Percentiles rank a stretch among this genome's conserved stretches.
These are phyloP conservation scores for Psilocybe cyanescens DNA, from an alignment of 768 basidiomycete genomes.

Conservation along the genomic window DNA sequence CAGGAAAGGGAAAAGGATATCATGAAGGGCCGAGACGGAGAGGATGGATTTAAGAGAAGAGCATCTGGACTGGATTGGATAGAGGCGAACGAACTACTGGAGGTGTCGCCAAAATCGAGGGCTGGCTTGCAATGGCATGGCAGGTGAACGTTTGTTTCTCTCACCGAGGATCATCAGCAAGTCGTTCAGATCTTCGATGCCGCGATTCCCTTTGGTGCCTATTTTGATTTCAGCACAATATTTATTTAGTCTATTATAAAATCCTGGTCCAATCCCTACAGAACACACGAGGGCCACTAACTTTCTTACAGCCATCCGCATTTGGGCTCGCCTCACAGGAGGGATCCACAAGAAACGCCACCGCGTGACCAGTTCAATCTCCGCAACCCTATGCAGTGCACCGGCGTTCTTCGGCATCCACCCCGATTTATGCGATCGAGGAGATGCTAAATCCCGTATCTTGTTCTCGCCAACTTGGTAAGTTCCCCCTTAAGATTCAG, in stretches of 20 bases:
- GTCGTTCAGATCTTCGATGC: slow-evolving; percentile 22
- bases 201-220: slow-evolving; percentile 20
- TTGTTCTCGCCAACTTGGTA: neutral
- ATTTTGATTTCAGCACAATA: slow-evolving; percentile 14
- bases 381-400: slow-evolving; percentile 15
- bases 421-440: neutral
- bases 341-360: slow-evolving; percentile 32
- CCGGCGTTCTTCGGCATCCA: slow-evolving; percentile 17
- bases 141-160: slow-evolving; percentile 25
- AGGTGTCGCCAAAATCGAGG: slow-evolving; percentile 27
- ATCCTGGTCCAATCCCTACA: slow-evolving; percentile 2
- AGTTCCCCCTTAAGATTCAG: slow-evolving; percentile 1
- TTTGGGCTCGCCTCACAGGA: slow-evolving; percentile 19
- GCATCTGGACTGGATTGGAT: slow-evolving; percentile 22
- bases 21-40: slow-evolving; percentile 17
- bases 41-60: slow-evolving; percentile 24
- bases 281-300: slow-evolving; percentile 18
- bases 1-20: slow-evolving; percentile 25
- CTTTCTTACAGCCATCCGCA: slow-evolving; percentile 9
- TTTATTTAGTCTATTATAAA: slow-evolving; percentile 18
- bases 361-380: slow-evolving; percentile 23
- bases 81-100: slow-evolving; percentile 25
- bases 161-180: slow-evolving; percentile 41
- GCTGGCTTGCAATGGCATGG: slow-evolving; percentile 28
- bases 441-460: neutral